Evolutionary conservation across 257 asterid species (phyloP).

Genomic region (Penstemon davidsonii): DNA sequence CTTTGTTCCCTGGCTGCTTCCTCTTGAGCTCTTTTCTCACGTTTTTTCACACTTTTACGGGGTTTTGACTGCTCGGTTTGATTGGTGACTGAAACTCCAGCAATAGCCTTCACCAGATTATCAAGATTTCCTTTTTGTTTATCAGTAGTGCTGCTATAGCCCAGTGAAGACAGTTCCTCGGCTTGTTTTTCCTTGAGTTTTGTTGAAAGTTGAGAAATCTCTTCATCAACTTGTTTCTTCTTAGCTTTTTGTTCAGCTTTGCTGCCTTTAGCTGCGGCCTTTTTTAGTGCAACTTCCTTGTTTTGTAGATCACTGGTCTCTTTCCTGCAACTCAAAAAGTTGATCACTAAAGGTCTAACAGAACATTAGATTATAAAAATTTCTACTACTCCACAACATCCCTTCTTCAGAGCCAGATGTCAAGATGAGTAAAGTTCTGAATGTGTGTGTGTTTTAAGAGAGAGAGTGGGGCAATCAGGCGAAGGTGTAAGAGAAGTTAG

Average conservation of each 20-base stretch:
- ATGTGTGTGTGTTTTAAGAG: not conserved
- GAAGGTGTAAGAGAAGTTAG: slow-evolving; percentile 3
- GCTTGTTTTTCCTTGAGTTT: slow-evolving; percentile 76
- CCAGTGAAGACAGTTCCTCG: slow-evolving; percentile 71
- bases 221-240: slow-evolving; percentile 95
- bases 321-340: slow-evolving; percentile 52
- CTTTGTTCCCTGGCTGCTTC: slow-evolving; percentile 96
- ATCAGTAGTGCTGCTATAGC: slow-evolving; percentile 42
- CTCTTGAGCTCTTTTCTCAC: slow-evolving; percentile 84
- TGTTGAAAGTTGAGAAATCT: slow-evolving; percentile 61
- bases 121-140: slow-evolving; percentile 63
- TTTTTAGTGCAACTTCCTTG: slow-evolving; percentile 79
- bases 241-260: slow-evolving; percentile 97
- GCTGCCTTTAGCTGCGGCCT: slow-evolving; percentile 97
- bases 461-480: too few relatives aligned
- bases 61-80: slow-evolving; percentile 65
- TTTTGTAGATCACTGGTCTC: slow-evolving; percentile 75
- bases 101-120: slow-evolving; percentile 77
- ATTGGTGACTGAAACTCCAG: slow-evolving; percentile 71
- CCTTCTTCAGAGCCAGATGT: not conserved
- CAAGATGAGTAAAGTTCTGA: too few relatives aligned
- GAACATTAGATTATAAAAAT: not conserved
- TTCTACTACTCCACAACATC: not conserved
- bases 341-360: not conserved
- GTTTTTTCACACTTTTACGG: slow-evolving; percentile 71